These are phyloP conservation scores for Ustilago hordei DNA, from an alignment of 1,284 basidiomycete genomes.

Conservation along the genomic window DNA sequence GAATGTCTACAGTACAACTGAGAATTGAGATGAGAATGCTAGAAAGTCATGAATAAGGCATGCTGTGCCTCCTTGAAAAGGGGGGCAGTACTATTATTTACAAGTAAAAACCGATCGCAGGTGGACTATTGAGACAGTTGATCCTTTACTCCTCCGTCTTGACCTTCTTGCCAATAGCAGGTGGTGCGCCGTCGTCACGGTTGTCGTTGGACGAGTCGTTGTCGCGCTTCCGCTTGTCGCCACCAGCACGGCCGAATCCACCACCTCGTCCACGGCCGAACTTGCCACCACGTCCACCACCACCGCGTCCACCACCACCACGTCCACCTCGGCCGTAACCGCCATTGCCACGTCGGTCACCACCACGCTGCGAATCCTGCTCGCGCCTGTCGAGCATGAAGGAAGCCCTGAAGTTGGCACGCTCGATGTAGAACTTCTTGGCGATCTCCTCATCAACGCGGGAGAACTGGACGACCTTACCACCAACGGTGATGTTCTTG, in stretches of 20 bases:
- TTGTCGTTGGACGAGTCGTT: conserved; percentile 19
- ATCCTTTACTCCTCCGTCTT: conserved; percentile 38
- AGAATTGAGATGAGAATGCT: conserved; percentile 6
- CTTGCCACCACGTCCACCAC: conserved; percentile 8
- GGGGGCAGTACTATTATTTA: conserved; percentile 1
- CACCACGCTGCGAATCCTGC: conserved; percentile 71
- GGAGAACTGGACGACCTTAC: conserved; percentile 69
- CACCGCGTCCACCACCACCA: conserved; percentile 67
- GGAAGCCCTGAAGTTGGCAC: conserved; percentile 74
- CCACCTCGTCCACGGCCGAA: conserved; percentile 45
- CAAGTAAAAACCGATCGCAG: neutral
- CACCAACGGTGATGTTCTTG: conserved; percentile 71
- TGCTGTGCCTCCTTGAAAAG: neutral
- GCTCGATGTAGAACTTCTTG: conserved; percentile 79
- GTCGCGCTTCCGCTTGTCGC: conserved; percentile 58
- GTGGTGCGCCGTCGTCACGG: conserved; percentile 36
- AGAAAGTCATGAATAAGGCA: neutral
- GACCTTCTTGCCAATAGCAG: conserved; percentile 47
- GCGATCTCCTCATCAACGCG: conserved; percentile 75
- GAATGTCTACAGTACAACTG: conserved; percentile 6
- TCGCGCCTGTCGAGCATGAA: conserved; percentile 71
- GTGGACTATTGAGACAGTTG: neutral
- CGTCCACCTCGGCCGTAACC: conserved; percentile 67
- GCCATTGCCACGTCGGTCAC: conserved; percentile 71
- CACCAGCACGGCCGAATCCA: conserved; percentile 7